These are phyloP conservation scores for Fusarium clavum DNA, from an alignment of 2,329 filamentous ascomycete species.

Conservation along the genomic window DNA sequence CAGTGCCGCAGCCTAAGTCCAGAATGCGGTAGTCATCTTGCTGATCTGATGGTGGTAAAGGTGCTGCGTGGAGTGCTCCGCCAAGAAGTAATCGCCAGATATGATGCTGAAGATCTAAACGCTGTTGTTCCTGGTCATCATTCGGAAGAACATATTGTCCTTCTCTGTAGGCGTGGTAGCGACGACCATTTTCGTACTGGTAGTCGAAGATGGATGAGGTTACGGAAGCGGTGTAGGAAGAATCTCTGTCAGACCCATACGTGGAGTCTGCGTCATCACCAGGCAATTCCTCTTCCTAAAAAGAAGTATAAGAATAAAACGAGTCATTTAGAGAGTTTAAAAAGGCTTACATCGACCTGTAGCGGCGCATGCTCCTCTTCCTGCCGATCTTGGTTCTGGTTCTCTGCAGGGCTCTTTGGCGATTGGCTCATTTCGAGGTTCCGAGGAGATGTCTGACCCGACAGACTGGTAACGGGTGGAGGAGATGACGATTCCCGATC, in stretches of 20 bases:
- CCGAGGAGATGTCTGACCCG: conserved; percentile 6
- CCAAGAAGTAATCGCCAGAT: conserved; percentile 46
- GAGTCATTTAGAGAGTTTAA: neutral
- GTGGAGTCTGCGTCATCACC: conserved; percentile 50
- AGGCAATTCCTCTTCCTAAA: conserved; percentile 34
- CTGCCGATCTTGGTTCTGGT: neutral
- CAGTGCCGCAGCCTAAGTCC: conserved; percentile 70
- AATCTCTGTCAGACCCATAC: conserved; percentile 50
- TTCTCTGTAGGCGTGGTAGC: conserved; percentile 51
- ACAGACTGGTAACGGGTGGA: conserved; percentile 17
- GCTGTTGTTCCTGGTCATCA: conserved; percentile 52
- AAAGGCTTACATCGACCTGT: conserved; percentile 30
- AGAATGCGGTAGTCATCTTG: conserved; percentile 56
- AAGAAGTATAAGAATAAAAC: neutral
- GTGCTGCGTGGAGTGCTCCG: conserved; percentile 42
- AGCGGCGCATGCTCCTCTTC: conserved; percentile 19
- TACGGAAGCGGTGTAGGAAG: conserved; percentile 51
- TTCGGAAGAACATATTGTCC: conserved; percentile 48
- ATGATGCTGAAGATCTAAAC: conserved; percentile 54
- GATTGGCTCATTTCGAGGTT: neutral
- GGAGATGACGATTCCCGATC: conserved; percentile 2
- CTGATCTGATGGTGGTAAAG: conserved; percentile 41
- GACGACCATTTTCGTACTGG: conserved; percentile 49
- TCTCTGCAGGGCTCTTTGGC: neutral
- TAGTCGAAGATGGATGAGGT: conserved; percentile 59